These are phyloP conservation scores for Marchantia polymorpha DNA, from an alignment of 225 moss, liverwort and hornwort genomes.

Conservation along the genomic window DNA sequence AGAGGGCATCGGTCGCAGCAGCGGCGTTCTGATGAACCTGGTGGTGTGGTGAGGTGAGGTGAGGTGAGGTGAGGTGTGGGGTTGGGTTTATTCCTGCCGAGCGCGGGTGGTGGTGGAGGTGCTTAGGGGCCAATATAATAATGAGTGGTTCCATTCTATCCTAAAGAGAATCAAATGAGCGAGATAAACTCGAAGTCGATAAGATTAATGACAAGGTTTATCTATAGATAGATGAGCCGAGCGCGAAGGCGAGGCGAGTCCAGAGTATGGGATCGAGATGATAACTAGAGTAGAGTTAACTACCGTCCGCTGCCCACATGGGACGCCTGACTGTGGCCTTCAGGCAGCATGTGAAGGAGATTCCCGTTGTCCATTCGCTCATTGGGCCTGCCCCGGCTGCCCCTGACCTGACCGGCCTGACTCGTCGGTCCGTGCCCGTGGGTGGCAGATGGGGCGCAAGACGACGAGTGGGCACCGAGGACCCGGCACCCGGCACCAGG, in stretches of 20 bases:
- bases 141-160: slow-evolving; percentile 10
- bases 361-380: neutral
- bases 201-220: slow-evolving; percentile 12
- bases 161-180: neutral
- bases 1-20: too few species aligned
- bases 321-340: neutral
- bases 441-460: neutral
- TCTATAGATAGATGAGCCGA: neutral
- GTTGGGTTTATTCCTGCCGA: neutral
- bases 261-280: neutral
- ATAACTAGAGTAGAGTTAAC: neutral
- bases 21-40: neutral
- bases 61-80: neutral
- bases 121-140: neutral
- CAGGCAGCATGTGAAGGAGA: slow-evolving; percentile 1
- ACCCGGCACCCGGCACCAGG: neutral
- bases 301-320: slow-evolving; percentile 8
- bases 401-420: neutral
- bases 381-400: slow-evolving; percentile 4
- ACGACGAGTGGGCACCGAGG: neutral
- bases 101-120: neutral
- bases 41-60: neutral
- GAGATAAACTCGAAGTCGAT: slow-evolving; percentile 2
- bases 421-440: neutral
- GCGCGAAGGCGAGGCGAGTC: too few species aligned